Percentiles rank a stretch among this genome's conserved stretches.
phyloP scores from a whole-genome alignment of 495 filamentous ascomycete genomes.

The Penicillium longicatenatum region DNA sequence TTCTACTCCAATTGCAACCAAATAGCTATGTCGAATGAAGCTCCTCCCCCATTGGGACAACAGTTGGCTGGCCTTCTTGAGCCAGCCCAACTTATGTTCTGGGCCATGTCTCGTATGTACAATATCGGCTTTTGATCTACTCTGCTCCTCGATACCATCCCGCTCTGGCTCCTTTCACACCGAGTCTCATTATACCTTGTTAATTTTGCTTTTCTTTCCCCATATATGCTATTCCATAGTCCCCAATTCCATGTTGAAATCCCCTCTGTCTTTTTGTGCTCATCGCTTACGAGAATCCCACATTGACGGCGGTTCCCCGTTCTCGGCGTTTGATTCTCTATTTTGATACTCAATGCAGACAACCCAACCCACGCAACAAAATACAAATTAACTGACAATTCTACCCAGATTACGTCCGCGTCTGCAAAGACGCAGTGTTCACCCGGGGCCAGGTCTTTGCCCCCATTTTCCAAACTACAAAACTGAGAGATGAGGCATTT shows the following conservation, averaged over 20 bases:
- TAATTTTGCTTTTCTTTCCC: not conserved
- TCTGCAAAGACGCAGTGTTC: constrained; percentile 37
- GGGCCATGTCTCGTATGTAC: constrained; percentile 38
- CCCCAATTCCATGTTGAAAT: not conserved
- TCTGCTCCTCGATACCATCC: not conserved
- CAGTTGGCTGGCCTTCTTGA: constrained; percentile 26
- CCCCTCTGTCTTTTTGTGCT: not conserved
- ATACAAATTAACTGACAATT: not conserved
- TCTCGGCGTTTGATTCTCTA: constrained; percentile 2
- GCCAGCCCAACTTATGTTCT: constrained; percentile 31
- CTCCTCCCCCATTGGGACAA: constrained; percentile 19
- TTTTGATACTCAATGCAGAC: not conserved
- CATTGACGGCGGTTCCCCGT: not conserved
- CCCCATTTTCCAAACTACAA: constrained; percentile 32
- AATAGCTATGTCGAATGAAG: constrained; percentile 16
- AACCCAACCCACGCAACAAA: not conserved
- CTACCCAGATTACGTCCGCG: constrained; percentile 34
- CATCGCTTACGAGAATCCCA: not conserved
- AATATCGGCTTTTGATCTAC: not conserved
- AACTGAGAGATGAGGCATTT: constrained; percentile 47
- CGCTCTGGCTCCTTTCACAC: not conserved
- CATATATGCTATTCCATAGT: not conserved
- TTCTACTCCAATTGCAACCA: not conserved
- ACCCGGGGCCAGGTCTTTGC: constrained; percentile 40
- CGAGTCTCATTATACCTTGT: not conserved